Conservation (phyloP, 2,329 filamentous ascomycete species). For the Botryotinia globosa region DNA sequence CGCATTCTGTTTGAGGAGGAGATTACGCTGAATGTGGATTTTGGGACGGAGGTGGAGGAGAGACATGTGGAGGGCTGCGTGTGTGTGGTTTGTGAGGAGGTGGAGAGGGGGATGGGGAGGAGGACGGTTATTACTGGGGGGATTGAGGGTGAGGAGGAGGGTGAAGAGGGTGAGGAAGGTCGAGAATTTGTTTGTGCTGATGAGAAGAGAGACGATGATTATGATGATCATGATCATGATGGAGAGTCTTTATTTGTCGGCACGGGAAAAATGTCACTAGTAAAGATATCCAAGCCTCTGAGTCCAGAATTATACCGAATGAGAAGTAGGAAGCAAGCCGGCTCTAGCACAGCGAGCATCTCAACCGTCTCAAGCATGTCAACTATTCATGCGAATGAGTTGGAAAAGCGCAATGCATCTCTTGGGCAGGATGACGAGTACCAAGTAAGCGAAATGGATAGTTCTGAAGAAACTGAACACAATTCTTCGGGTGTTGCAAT, state of each 20-base stretch:
- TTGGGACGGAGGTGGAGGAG: neutral
- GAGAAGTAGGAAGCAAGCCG: neutral
- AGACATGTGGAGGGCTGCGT: neutral
- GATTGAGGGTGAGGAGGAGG: neutral
- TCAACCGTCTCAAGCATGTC: neutral
- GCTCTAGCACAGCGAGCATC: neutral
- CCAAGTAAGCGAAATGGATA: neutral
- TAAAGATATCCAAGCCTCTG: neutral
- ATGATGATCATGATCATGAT: neutral
- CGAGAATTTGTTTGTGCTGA: no score
- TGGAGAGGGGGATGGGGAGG: neutral
- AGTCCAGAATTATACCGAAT: neutral
- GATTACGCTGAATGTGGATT: constrained; percentile 12
- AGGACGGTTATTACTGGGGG: neutral
- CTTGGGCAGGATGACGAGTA: neutral
- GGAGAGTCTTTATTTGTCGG: neutral
- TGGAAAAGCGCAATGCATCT: neutral
- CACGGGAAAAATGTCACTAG: neutral
- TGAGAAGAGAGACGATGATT: neutral
- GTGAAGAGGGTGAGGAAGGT: neutral
- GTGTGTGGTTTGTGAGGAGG: neutral
- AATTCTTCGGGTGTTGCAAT: neutral
- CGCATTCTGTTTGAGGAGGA: neutral
- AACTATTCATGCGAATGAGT: neutral
- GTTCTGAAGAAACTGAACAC: neutral